These are phyloP conservation scores for Mycothermus thermophilus DNA, from an alignment of 495 filamentous ascomycete species.

Conservation along the genomic window DNA sequence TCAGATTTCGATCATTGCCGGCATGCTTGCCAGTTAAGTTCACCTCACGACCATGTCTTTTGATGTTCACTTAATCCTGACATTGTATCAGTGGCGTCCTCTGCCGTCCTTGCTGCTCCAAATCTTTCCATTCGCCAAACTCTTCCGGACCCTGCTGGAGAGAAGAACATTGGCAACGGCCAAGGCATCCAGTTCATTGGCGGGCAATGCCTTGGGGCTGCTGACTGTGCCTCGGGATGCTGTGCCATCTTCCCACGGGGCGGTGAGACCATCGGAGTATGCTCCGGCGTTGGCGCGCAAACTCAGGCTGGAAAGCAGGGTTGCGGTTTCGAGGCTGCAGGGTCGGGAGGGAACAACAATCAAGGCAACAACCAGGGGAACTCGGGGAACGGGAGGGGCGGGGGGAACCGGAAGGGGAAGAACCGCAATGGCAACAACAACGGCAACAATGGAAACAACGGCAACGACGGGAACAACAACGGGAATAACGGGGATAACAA, in stretches of 20 bases:
- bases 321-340: conserved; percentile 14
- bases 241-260: conserved; percentile 18
- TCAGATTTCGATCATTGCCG: too few relatives aligned
- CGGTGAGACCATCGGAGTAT: conserved; percentile 22
- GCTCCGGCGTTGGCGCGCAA: conserved; percentile 19
- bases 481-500: background rate
- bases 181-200: conserved; percentile 29
- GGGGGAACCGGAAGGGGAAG: background rate
- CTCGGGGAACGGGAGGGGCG: background rate
- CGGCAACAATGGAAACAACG: background rate
- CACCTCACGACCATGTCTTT: too few relatives aligned
- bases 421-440: background rate
- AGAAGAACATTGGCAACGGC: conserved; percentile 29
- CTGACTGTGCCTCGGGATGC: conserved; percentile 29
- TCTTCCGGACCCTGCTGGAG: conserved; percentile 18
- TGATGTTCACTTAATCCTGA: too few relatives aligned
- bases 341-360: background rate
- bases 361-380: background rate
- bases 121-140: conserved; percentile 35
- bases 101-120: conserved; percentile 39
- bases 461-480: background rate
- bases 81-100: conserved; percentile 28
- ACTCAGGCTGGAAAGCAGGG: conserved; percentile 20
- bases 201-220: conserved; percentile 26
- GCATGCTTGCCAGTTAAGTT: too few relatives aligned